Evolutionary conservation across 2,329 filamentous ascomycete genomes (phyloP).

Genomic region (Cercospora nicotianae): DNA sequence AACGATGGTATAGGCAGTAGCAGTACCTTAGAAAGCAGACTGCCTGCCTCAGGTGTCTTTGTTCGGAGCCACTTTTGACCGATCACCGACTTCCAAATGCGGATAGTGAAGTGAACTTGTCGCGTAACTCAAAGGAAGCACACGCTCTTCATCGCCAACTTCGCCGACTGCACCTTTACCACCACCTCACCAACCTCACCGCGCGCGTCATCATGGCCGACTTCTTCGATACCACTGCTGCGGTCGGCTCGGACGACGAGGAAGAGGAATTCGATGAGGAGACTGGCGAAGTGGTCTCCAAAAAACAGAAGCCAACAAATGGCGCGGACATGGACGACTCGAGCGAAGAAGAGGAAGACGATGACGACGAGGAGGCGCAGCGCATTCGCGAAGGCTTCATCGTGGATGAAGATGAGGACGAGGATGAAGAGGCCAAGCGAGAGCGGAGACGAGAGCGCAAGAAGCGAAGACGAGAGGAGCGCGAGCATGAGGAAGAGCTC

Average conservation of each 20-base stretch:
- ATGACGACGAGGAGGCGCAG: slow-evolving; percentile 83
- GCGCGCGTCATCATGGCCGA: slow-evolving; percentile 26
- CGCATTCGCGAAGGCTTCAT: slow-evolving; percentile 89
- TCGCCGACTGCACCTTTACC: background rate
- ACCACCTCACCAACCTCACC: background rate
- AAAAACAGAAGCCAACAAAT: slow-evolving; percentile 39
- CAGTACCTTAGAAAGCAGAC: background rate
- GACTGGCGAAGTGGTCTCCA: slow-evolving; percentile 57
- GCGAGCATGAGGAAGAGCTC: slow-evolving; percentile 77
- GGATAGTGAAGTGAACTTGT: slow-evolving; percentile 3
- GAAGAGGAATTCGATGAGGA: slow-evolving; percentile 82
- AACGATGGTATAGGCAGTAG: background rate
- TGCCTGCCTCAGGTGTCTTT: background rate
- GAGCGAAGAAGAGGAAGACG: slow-evolving; percentile 81
- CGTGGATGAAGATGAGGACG: slow-evolving; percentile 88
- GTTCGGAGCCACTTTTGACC: background rate
- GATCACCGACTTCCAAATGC: background rate
- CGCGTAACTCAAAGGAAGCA: background rate
- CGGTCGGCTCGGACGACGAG: slow-evolving; percentile 81
- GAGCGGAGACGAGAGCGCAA: slow-evolving; percentile 68
- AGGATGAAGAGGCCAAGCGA: slow-evolving; percentile 64
- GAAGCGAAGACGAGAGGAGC: slow-evolving; percentile 72
- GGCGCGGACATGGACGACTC: slow-evolving; percentile 68
- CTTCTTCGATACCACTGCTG: slow-evolving; percentile 78
- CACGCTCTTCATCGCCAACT: slow-evolving; percentile 5